Evolutionary conservation across 2,329 filamentous ascomycete genomes (phyloP), one percentile per base, ranked within the genome.

Genomic region (Chaetomiaceae sp.): DNA sequence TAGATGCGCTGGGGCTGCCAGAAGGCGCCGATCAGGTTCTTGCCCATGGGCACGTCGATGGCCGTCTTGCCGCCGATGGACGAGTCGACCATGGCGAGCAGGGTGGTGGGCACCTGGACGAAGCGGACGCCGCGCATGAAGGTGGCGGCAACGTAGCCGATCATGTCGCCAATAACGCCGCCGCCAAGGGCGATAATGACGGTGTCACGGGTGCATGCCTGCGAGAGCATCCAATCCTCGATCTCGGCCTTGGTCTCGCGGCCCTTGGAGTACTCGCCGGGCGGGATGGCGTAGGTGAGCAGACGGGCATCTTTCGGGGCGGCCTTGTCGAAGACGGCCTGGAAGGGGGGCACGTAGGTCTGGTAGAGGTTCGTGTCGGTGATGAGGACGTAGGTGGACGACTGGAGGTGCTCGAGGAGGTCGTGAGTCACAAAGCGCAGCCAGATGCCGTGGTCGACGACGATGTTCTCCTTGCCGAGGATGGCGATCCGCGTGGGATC

Each of bases 31-130:
- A 99, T 84, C 55, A 99, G 73, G 66, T 99, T 99, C 77, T 99
- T 99, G 54, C 93, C 93, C 66, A 91, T 81, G 7, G 92, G 91
- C 0, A 89, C 95, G 66, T 99, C 93, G 68, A 99, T 97, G 50
- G 93, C 93, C 9, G 93, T 99, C 77, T 99, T 99, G 57, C 93
- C 93, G 55, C 93, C 93, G 65, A 99, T 97, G 33, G 90, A 96
- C 40, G 92, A 97, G 70, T 99, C 93, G 37, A 99, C 93, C 93
- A 99, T 99, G 57, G 93, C 83, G 47, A 99, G 77, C 51, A 99
- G 76, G 0, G 91, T 96, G 9, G 93, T 99, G 1, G 93, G 93
- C 41, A 99, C 91, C 70, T 99, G 93, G 37, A 96, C 90, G 66
- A 96, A 96, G 60, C 88, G 88, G 56, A 99, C 86, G 50, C 93